Evolutionary conservation across 345 rosid genomes (phyloP).

Genomic region (Syzygium jambos): DNA sequence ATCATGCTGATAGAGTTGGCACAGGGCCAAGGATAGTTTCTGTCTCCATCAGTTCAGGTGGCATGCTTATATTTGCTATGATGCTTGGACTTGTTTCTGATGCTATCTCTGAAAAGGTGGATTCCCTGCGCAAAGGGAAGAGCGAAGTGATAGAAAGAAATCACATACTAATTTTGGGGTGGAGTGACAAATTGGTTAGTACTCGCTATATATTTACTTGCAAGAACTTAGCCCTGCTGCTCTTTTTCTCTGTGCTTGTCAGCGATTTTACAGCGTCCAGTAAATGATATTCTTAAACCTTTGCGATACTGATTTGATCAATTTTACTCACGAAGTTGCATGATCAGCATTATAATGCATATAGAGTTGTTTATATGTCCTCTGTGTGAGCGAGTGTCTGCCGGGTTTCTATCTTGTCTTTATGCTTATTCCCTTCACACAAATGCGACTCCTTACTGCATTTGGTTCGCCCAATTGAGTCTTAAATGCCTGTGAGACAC

Average conservation of each 20-base stretch:
- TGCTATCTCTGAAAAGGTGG: constrained; percentile 91
- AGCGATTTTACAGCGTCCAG: neutral
- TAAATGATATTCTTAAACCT: neutral
- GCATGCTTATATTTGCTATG: constrained; percentile 89
- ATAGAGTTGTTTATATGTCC: neutral
- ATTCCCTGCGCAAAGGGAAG: constrained; percentile 83
- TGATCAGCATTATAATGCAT: neutral
- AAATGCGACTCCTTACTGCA: neutral
- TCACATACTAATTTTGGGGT: constrained; percentile 82
- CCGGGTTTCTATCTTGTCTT: neutral
- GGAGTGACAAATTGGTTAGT: constrained; percentile 90
- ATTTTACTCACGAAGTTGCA: neutral
- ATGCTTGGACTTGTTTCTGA: constrained; percentile 95
- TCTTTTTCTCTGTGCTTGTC: neutral
- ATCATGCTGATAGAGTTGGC: constrained; percentile 79
- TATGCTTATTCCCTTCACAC: neutral
- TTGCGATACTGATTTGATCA: neutral
- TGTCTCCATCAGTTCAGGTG: constrained; percentile 85
- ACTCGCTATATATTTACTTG: neutral
- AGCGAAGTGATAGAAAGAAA: constrained; percentile 91
- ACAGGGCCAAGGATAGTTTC: constrained; percentile 78
- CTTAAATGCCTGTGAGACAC: neutral
- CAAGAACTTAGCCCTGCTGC: neutral
- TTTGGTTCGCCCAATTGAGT: neutral
- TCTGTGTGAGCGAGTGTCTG: neutral